Conservation (phyloP, 169 alveolate species). For the Hepatocystis sp. region DNA sequence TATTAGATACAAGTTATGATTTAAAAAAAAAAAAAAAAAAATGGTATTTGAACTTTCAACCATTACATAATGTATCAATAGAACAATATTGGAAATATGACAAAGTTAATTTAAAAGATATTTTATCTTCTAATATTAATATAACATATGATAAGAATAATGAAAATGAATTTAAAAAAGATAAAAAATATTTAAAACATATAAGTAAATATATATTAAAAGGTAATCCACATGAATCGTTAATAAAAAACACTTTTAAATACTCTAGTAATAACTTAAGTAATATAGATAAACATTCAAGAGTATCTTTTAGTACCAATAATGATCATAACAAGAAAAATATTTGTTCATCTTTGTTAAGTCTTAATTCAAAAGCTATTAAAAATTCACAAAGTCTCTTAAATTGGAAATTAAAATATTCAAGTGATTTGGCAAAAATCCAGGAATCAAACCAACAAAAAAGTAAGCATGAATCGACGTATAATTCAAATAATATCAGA, state of each 20-base stretch:
- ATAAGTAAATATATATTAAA: slow-evolving; percentile 29
- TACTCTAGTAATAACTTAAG: slow-evolving; percentile 23
- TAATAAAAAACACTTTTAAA: slow-evolving; percentile 33
- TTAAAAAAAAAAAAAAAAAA: slow-evolving; percentile 15
- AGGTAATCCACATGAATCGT: slow-evolving; percentile 71
- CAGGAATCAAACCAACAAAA: slow-evolving; percentile 11
- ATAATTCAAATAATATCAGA: neutral
- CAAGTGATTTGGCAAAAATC: slow-evolving; percentile 8
- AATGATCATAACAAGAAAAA: too few species aligned
- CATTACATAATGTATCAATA: slow-evolving; percentile 45
- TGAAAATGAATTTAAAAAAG: slow-evolving; percentile 36
- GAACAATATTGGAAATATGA: slow-evolving; percentile 76
- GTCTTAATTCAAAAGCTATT: slow-evolving; percentile 25
- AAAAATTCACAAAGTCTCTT: slow-evolving; percentile 36
- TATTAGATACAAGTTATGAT: slow-evolving; percentile 37
- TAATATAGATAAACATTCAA: slow-evolving; percentile 15
- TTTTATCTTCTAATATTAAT: slow-evolving; percentile 33
- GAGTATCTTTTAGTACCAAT: slow-evolving; percentile 6
- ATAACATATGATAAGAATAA: neutral
- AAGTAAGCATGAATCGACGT: neutral
- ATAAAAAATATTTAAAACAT: slow-evolving; percentile 61
- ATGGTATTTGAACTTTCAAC: slow-evolving; percentile 70
- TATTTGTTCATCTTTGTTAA: slow-evolving; percentile 27
- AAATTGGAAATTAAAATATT: slow-evolving; percentile 65
- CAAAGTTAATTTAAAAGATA: slow-evolving; percentile 64